A percentile compares a stretch with the other conserved stretches of the same genome.
phyloP scores from a whole-genome alignment of 208 protist genomes.

The Leishmania tropica region DNA sequence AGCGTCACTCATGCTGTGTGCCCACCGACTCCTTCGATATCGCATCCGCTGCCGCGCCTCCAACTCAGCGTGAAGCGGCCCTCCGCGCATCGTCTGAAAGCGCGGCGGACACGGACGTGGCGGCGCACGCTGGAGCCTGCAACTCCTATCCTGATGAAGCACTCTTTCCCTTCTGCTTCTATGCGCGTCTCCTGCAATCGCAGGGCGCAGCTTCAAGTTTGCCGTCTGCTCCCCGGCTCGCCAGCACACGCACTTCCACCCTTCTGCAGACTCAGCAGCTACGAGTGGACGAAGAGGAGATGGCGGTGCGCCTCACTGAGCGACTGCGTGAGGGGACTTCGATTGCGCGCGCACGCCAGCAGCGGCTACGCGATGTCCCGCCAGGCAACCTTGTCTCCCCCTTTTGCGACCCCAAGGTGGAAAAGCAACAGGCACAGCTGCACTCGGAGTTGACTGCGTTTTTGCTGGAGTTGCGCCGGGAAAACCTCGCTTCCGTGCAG shows the following conservation, averaged over 20 bases:
- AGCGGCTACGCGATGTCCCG: not conserved
- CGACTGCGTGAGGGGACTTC: conserved; percentile 28
- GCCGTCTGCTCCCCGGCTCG: not conserved
- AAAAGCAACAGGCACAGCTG: conserved; percentile 42
- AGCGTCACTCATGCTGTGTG: conserved; percentile 16
- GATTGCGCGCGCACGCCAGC: not conserved
- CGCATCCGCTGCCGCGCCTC: not conserved
- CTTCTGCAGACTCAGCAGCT: conserved; percentile 11
- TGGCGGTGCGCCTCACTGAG: conserved; percentile 28
- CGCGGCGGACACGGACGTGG: not conserved
- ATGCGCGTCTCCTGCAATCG: conserved; percentile 40
- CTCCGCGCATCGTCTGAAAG: not conserved
- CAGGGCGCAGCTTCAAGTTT: not conserved
- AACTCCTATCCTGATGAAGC: not conserved
- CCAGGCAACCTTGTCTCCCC: not conserved
- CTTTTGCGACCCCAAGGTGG: conserved; percentile 57
- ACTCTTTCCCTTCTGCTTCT: conserved; percentile 55
- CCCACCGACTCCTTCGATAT: not conserved
- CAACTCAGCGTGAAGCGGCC: not conserved
- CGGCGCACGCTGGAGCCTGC: not conserved
- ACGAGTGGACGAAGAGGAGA: conserved; percentile 19
- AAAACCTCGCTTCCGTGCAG: conserved; percentile 36
- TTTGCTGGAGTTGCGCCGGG: conserved; percentile 39
- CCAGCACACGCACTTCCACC: not conserved
- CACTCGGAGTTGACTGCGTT: conserved; percentile 63